A percentile compares a stretch with the other conserved stretches of the same genome.
Conservation (phyloP, 1,284 basidiomycete species). For the Tetrapyrgos nigripes region DNA sequence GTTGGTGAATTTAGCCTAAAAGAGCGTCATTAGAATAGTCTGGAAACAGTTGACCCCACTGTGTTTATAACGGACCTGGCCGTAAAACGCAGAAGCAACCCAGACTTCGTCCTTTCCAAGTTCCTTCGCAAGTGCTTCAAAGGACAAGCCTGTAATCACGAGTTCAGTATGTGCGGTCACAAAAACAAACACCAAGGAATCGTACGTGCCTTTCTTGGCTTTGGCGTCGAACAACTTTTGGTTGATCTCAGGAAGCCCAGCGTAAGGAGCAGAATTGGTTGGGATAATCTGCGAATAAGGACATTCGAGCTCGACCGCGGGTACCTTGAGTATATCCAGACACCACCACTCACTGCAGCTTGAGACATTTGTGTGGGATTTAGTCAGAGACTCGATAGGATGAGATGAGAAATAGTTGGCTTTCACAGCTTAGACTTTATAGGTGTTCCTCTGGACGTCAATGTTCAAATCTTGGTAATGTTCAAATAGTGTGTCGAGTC, state of each 20-base stretch:
- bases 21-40: background rate
- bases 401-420: background rate
- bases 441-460: background rate
- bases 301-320: background rate
- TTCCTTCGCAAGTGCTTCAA: conserved; percentile 72
- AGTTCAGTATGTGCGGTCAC: conserved; percentile 9
- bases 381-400: background rate
- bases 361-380: conserved; percentile 38
- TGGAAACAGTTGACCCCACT: background rate
- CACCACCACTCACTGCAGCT: conserved; percentile 40
- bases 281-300: conserved; percentile 43
- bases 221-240: conserved; percentile 69
- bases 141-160: conserved; percentile 61
- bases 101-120: conserved; percentile 86
- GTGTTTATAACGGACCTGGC: conserved; percentile 60
- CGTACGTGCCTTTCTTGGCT: conserved; percentile 66
- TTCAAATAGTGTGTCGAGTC: conserved; percentile 6
- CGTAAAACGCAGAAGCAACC: conserved; percentile 89
- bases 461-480: conserved; percentile 1
- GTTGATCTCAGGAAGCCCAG: conserved; percentile 60
- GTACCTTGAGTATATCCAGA: background rate
- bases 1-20: conserved; percentile 69
- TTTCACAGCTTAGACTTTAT: background rate
- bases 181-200: background rate
- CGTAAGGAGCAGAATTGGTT: conserved; percentile 51